These are phyloP conservation scores for Silene latifolia DNA, from an alignment of 148 eudicot genomes.

Conservation along the genomic window DNA sequence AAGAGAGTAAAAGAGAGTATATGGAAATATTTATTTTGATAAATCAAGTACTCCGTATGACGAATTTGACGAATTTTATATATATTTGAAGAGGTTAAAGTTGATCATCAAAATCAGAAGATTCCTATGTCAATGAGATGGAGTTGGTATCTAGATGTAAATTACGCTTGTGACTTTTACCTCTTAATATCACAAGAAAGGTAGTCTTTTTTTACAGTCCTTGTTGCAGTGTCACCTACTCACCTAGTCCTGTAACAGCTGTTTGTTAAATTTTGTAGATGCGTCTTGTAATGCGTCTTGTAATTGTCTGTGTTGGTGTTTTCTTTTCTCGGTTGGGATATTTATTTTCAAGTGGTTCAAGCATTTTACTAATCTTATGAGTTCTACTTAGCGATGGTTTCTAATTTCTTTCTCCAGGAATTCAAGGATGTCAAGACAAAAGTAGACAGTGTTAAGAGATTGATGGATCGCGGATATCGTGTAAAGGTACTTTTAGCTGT, in stretches of 20 bases:
- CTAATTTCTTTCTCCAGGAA: conserved; percentile 42
- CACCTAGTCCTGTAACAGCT: not conserved
- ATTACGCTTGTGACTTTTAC: not conserved
- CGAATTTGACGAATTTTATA: not conserved
- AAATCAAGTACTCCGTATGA: not conserved
- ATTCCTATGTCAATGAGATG: not conserved
- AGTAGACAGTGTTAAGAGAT: conserved; percentile 56
- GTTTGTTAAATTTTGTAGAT: not conserved
- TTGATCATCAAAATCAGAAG: not conserved
- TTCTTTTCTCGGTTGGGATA: not conserved
- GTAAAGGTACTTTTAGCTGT: conserved; percentile 52
- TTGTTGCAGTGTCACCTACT: not conserved
- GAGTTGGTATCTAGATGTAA: not conserved
- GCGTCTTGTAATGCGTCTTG: not conserved
- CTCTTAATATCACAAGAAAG: too few species aligned
- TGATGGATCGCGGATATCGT: conserved; percentile 78
- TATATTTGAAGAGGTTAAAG: too few species aligned
- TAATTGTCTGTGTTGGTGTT: not conserved
- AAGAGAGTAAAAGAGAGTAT: not conserved
- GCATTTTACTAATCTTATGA: not conserved
- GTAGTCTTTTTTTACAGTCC: not conserved
- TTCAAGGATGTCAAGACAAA: conserved; percentile 69
- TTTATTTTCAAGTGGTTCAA: not conserved
- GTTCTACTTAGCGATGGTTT: not conserved
- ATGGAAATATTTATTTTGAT: too few species aligned